Evolutionary conservation across 306 rosid species (phyloP).

Genomic region (Cotoneaster glaucophyllus): DNA sequence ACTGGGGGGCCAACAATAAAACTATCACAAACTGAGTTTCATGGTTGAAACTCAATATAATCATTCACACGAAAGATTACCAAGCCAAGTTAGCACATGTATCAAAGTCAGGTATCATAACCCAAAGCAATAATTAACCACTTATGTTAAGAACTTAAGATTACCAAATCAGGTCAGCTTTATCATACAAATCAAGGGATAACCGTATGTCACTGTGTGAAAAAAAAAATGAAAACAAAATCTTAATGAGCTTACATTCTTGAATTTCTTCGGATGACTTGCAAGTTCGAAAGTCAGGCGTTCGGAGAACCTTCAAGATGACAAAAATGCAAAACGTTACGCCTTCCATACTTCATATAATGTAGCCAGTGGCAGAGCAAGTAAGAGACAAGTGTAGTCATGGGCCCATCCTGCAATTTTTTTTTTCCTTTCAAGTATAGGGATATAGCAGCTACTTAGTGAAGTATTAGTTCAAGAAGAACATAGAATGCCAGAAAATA

Average conservation of each 20-base stretch:
- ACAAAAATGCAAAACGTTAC: constrained; percentile 17
- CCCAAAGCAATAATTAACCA: neutral
- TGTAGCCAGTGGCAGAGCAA: neutral
- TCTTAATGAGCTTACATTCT: constrained; percentile 52
- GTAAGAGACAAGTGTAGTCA: no score
- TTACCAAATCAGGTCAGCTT: neutral
- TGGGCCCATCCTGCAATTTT: no score
- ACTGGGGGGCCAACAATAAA: neutral
- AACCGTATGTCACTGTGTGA: neutral
- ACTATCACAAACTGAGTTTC: neutral
- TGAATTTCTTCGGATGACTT: constrained; percentile 64
- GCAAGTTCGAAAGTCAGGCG: constrained; percentile 59
- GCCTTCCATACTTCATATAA: constrained; percentile 1
- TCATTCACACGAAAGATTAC: neutral
- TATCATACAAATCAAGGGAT: neutral
- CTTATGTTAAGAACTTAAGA: neutral
- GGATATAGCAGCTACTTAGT: no score
- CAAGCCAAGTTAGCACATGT: neutral
- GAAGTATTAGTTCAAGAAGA: no score
- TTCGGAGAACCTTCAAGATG: constrained; percentile 52
- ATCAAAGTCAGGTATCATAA: neutral
- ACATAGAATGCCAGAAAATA: no score
- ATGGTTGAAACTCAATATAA: neutral
- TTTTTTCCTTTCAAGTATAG: no score
- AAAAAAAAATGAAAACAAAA: neutral